phyloP scores from a whole-genome alignment of 768 basidiomycete species.

The Boletus insuetus region DNA sequence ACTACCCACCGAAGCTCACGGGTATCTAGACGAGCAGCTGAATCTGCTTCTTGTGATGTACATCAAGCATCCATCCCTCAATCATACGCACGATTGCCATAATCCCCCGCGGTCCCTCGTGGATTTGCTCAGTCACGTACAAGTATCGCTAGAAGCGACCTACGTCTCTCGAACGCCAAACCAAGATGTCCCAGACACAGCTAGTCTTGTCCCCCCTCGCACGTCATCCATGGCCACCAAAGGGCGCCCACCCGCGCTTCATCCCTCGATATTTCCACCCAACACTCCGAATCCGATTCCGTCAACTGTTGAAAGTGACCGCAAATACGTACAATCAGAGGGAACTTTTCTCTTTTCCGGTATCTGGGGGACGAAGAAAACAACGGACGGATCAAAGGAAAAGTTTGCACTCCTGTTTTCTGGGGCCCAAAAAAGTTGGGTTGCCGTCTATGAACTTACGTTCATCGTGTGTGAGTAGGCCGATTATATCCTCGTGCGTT shows the following conservation, averaged over 20 bases:
- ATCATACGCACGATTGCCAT: constrained; percentile 19
- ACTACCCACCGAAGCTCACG: constrained; percentile 14
- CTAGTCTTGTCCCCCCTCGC: constrained; percentile 50
- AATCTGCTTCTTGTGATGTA: constrained; percentile 45
- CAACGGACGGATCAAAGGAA: constrained; percentile 45
- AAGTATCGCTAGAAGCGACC: constrained; percentile 78
- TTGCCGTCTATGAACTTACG: constrained; percentile 75
- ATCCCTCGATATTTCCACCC: constrained; percentile 76
- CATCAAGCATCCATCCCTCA: constrained; percentile 33
- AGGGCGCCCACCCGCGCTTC: constrained; percentile 34
- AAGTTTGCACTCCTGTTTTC: constrained; percentile 69
- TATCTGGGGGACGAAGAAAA: constrained; percentile 67
- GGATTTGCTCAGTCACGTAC: constrained; percentile 62
- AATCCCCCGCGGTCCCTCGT: constrained; percentile 42
- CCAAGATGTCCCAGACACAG: constrained; percentile 37
- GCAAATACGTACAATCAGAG: constrained; percentile 73
- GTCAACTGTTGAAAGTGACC: constrained; percentile 65
- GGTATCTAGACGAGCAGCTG: constrained; percentile 51
- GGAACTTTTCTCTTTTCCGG: constrained; percentile 69
- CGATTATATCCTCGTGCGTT: background rate
- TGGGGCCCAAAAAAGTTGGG: constrained; percentile 58
- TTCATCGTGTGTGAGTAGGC: constrained; percentile 71
- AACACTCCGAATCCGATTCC: constrained; percentile 85
- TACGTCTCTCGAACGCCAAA: constrained; percentile 59
- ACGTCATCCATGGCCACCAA: constrained; percentile 41